Percentiles rank a stretch among this genome's conserved stretches.
phyloP scores from a whole-genome alignment of 192 early-diverging fungal species.

The Linnemannia elongata region DNA sequence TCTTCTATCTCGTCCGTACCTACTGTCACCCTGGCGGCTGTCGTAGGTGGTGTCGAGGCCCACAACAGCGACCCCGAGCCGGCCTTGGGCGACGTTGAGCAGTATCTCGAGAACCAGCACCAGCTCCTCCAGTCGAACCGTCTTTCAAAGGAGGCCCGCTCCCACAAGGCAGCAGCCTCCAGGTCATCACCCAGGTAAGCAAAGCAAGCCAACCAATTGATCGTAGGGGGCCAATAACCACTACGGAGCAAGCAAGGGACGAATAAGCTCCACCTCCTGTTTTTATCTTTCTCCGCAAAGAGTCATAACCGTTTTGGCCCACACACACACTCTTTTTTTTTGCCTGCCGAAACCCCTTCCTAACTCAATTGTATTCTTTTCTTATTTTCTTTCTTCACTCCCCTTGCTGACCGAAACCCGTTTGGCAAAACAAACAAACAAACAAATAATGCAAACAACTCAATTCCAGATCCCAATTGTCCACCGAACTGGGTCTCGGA shows the following conservation, averaged over 20 bases:
- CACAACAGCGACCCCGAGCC: constrained; percentile 44
- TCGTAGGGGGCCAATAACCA: background rate
- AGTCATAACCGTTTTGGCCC: background rate
- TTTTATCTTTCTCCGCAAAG: constrained; percentile 1
- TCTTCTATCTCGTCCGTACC: background rate
- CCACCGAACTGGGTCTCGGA: background rate
- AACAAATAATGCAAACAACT: background rate
- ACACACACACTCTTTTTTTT: background rate
- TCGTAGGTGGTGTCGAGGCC: constrained; percentile 10
- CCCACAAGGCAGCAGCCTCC: background rate
- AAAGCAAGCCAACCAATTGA: background rate
- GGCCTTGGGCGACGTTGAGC: constrained; percentile 16
- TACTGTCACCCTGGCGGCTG: constrained; percentile 1
- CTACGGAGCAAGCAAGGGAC: background rate
- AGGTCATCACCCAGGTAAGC: background rate
- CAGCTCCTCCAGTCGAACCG: constrained; percentile 14
- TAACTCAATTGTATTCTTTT: background rate
- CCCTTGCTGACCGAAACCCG: background rate
- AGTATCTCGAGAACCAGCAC: constrained; percentile 22
- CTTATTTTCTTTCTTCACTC: background rate
- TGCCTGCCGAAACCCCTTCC: background rate
- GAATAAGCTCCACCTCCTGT: background rate
- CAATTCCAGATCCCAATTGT: constrained; percentile 1
- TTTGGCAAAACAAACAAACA: background rate
- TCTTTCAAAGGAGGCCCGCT: background rate